Conservation (phyloP, 176 grass and related monocot species). For the Zea luxurians region DNA sequence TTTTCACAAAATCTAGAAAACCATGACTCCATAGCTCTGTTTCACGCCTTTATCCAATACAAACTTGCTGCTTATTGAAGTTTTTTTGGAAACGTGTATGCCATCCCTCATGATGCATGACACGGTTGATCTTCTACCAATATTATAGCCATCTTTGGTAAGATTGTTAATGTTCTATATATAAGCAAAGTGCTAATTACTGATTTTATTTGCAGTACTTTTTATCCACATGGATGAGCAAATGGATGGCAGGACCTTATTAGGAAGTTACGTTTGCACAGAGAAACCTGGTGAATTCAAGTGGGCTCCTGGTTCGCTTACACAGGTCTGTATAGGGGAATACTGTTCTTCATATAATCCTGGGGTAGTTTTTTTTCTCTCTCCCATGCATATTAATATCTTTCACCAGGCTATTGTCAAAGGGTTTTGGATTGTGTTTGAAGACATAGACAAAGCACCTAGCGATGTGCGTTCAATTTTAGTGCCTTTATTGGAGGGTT, state of each 20-base stretch:
- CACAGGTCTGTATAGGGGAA: conserved; percentile 61
- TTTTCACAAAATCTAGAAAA: not conserved
- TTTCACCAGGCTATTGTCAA: conserved; percentile 67
- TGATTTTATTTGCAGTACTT: conserved; percentile 64
- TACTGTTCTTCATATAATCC: conserved; percentile 15
- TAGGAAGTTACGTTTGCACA: conserved; percentile 88
- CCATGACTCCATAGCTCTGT: not conserved
- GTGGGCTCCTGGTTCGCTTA: conserved; percentile 92
- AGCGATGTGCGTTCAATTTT: conserved; percentile 85
- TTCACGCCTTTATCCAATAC: not conserved
- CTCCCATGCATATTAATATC: not conserved
- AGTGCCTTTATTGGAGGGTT: conserved; percentile 86
- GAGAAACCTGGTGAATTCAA: conserved; percentile 90
- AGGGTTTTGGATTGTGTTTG: conserved; percentile 93
- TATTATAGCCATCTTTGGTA: conserved; percentile 9
- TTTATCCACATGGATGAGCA: conserved; percentile 94
- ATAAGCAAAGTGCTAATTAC: conserved; percentile 12
- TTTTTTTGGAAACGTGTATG: not conserved
- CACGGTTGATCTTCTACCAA: not conserved
- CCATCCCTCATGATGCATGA: not conserved
- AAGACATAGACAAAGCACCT: conserved; percentile 96
- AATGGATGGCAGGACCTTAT: conserved; percentile 90
- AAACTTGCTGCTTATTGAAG: not conserved
- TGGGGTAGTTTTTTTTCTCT: not conserved
- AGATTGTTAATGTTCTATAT: conserved; percentile 9